A percentile compares a stretch with the other conserved stretches of the same genome.
phyloP scores from a whole-genome alignment of 169 alveolate genomes.

The Theileria luwenshuni region DNA sequence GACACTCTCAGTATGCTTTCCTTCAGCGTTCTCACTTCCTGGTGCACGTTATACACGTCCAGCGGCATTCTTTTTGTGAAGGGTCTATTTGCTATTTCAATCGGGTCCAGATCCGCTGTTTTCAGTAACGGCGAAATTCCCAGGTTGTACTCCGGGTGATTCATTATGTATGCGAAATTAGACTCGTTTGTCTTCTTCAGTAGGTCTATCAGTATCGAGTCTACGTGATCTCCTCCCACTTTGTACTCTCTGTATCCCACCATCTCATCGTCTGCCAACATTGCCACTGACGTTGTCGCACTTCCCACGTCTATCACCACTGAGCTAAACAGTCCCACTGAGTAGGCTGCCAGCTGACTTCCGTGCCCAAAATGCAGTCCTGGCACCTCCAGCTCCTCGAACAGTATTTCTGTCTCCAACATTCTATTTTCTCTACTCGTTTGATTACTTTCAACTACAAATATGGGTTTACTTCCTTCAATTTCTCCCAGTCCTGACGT shows the following conservation, averaged over 20 bases:
- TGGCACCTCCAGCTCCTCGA: constrained; percentile 87
- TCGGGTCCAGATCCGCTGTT: constrained; percentile 7
- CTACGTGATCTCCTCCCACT: constrained; percentile 61
- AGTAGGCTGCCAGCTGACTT: constrained; percentile 85
- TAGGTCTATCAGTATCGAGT: constrained; percentile 32
- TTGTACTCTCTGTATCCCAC: constrained; percentile 24
- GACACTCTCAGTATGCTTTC: constrained; percentile 36
- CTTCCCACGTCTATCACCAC: constrained; percentile 90
- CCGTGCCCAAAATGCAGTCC: constrained; percentile 86
- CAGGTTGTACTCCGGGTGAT: constrained; percentile 51
- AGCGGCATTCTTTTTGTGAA: neutral
- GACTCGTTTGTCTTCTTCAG: neutral
- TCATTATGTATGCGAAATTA: constrained; percentile 15
- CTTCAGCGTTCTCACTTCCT: constrained; percentile 33
- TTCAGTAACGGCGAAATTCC: constrained; percentile 14
- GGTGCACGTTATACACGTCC: constrained; percentile 24
- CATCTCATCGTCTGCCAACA: constrained; percentile 26
- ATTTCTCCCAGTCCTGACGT: constrained; percentile 43
- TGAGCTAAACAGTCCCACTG: constrained; percentile 87
- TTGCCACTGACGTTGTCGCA: constrained; percentile 44
- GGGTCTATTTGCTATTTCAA: constrained; percentile 13
- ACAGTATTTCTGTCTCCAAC: constrained; percentile 83
- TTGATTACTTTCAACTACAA: constrained; percentile 31
- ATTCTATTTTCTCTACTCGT: constrained; percentile 74
- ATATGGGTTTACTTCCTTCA: constrained; percentile 21